These are phyloP conservation scores for Citrullus mucosospermus DNA, from an alignment of 306 rosid species.

Conservation along the genomic window DNA sequence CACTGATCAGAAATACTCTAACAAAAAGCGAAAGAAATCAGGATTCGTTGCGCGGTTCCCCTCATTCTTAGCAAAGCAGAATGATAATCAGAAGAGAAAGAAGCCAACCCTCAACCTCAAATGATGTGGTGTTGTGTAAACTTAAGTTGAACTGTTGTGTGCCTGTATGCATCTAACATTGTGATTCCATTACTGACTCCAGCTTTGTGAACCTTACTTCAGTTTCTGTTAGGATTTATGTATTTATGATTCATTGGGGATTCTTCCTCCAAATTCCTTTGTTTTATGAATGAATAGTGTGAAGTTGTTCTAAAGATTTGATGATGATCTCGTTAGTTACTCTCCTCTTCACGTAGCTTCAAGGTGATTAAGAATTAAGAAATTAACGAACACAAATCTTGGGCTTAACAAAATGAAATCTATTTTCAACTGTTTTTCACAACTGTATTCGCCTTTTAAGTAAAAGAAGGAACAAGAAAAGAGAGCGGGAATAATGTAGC, in stretches of 20 bases:
- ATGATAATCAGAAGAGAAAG: slow-evolving; percentile 43
- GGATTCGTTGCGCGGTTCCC: slow-evolving; percentile 71
- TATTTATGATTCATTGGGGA: neutral
- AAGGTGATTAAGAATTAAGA: neutral
- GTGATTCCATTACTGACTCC: neutral
- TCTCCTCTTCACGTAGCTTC: neutral
- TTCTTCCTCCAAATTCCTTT: neutral
- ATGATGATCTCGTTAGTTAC: neutral
- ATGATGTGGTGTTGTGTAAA: neutral
- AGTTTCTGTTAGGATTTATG: neutral
- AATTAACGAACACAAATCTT: neutral
- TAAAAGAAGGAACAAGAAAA: neutral
- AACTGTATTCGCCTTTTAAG: neutral
- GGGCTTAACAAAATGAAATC: neutral
- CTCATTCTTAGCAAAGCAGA: slow-evolving; percentile 53
- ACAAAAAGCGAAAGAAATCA: slow-evolving; percentile 72
- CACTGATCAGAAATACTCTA: slow-evolving; percentile 29
- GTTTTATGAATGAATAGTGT: neutral
- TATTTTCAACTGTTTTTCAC: neutral
- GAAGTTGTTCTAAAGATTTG: neutral
- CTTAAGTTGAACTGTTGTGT: neutral
- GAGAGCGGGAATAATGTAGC: neutral
- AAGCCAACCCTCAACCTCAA: slow-evolving; percentile 22
- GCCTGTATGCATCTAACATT: neutral
- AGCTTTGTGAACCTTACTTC: neutral